phyloP scores from a whole-genome alignment of 108 stramenopile genomes.

The Conticribra guillardii region DNA sequence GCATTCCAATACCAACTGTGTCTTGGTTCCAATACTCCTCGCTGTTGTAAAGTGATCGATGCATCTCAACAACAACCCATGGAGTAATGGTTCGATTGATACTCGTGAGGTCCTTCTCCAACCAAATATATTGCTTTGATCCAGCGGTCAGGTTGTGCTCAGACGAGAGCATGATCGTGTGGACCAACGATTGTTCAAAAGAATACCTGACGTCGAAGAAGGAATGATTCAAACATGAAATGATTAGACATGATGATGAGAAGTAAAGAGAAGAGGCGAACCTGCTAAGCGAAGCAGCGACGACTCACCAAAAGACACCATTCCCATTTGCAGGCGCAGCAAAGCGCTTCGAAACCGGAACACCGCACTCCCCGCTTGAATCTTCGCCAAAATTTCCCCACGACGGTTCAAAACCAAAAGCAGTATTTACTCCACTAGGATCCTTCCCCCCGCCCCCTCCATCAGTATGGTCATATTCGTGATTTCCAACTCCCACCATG shows the following conservation, averaged over 20 bases:
- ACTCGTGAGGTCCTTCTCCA: conserved; percentile 55
- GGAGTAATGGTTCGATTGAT: conserved; percentile 74
- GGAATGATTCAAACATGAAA: neutral
- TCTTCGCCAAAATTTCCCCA: conserved; percentile 71
- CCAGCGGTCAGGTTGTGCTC: conserved; percentile 77
- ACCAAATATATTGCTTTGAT: conserved; percentile 68
- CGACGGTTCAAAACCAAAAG: conserved; percentile 54
- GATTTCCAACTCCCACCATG: conserved; percentile 86
- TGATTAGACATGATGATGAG: too few relatives aligned
- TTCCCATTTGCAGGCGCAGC: conserved; percentile 69
- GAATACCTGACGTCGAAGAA: too few relatives aligned
- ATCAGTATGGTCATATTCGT: conserved; percentile 82
- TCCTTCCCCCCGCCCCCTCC: conserved; percentile 68
- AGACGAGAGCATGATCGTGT: conserved; percentile 67
- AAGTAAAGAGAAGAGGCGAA: too few relatives aligned
- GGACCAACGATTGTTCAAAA: conserved; percentile 58
- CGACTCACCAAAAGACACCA: conserved; percentile 76
- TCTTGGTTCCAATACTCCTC: conserved; percentile 39
- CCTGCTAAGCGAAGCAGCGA: too few relatives aligned
- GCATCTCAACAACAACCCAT: conserved; percentile 84
- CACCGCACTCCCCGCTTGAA: conserved; percentile 82
- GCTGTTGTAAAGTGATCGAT: conserved; percentile 78
- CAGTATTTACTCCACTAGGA: conserved; percentile 56
- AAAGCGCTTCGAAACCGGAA: conserved; percentile 73
- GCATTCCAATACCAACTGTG: conserved; percentile 56